Base-by-base conservation (phyloP, 1,139 yeast species). In the Saccharomyces hybrid region DNA sequence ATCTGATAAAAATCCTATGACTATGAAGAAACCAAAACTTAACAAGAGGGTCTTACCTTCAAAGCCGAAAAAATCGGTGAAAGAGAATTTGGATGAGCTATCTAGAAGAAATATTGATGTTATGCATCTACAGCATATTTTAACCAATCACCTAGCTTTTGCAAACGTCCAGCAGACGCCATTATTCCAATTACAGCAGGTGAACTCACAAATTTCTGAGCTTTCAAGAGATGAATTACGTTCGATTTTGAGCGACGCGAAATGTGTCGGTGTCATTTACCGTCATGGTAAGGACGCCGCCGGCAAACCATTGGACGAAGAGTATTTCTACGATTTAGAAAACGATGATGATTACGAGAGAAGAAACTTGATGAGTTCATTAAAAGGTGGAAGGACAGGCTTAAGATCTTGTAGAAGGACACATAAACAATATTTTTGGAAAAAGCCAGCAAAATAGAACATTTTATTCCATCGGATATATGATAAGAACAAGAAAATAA, bases 281-380 rank as follows among this genome's bases (percentile, higher is more conserved):
- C 84, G 98, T 69, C 78, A 80, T 57, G 98, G 98, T 52, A 91
- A 89, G 69, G 98, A 93, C 71, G 97, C 98, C 3, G 96, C 97
- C 2, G 98, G 98, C 13, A 88, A 89, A 69, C 89, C 89, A 4
- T 76, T 93, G 60, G 97, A 91, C 61, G 96, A 89, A 66, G 97
- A 93, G 70, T 93, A 88, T 67, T 93, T 89, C 69, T 93, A 93
- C 65, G 83, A 86, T 58, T 84, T 91, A 3, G 97, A 89, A 63
- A 79, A 83, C 52, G 99, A 93, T 69, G 71, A 73, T 38, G 96
- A 91, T 67, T 65, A 68, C 32, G 83, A 82, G 54, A 82, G 99
- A 68, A 83, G 82, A 38, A 71, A 72, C 52, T 73, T 90, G 64
- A 96, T 90, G 7, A 80, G 82, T 52, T 83, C 88, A 54, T 75